A percentile compares a stretch with the other conserved stretches of the same genome.
These are phyloP conservation scores for Achlya hypogyna DNA, from an alignment of 352 stramenopile species.

Conservation along the genomic window DNA sequence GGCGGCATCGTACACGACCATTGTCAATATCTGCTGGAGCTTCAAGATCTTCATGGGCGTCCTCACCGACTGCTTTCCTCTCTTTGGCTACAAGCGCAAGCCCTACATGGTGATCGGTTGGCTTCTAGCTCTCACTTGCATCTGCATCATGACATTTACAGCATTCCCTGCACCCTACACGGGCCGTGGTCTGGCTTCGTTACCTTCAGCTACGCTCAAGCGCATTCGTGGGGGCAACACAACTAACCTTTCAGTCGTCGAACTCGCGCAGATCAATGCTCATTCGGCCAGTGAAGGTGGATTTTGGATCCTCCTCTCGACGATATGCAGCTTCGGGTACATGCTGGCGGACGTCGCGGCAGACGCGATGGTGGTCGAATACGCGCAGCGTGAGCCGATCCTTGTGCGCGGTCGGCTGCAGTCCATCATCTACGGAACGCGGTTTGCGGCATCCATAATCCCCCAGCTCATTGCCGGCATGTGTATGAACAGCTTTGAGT, in stretches of 20 bases:
- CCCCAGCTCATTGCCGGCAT: conserved; percentile 34
- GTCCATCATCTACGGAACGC: conserved; percentile 38
- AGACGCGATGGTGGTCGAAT: conserved; percentile 72
- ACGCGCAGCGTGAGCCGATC: conserved; percentile 47
- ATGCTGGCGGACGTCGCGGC: conserved; percentile 61
- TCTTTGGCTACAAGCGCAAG: conserved; percentile 32
- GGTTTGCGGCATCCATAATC: conserved; percentile 22
- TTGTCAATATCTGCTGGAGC: conserved; percentile 19
- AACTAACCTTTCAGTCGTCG: background rate
- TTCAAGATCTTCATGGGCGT: conserved; percentile 36
- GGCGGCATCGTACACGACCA: conserved; percentile 16
- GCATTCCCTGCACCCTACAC: conserved; percentile 33
- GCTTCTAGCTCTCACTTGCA: conserved; percentile 29
- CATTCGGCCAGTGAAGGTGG: conserved; percentile 15
- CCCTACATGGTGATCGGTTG: conserved; percentile 39
- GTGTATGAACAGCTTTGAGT: conserved; percentile 36
- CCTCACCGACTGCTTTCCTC: conserved; percentile 32
- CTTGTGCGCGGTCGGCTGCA: conserved; percentile 30
- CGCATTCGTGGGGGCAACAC: background rate
- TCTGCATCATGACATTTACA: conserved; percentile 29
- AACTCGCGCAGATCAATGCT: conserved; percentile 22
- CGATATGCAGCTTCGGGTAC: conserved; percentile 55
- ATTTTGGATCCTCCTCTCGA: conserved; percentile 47
- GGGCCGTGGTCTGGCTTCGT: background rate
- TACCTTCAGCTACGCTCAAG: background rate